Conservation (phyloP, 2,329 filamentous ascomycete genomes). For the Stagonosporopsis tanaceti region DNA sequence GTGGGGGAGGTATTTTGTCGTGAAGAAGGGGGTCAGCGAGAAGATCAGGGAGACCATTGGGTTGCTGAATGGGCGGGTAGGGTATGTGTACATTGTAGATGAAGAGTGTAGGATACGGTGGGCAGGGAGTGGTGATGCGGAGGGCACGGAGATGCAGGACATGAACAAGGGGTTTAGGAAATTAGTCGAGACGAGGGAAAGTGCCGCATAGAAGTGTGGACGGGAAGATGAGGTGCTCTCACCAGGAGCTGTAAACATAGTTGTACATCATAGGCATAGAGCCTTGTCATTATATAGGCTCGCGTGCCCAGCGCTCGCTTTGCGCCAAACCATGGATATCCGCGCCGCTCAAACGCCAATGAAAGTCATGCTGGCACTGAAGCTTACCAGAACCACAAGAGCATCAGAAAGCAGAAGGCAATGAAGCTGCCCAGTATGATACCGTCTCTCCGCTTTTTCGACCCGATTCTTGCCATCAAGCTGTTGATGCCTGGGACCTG, state of each 20-base stretch:
- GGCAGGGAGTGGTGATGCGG: conserved; percentile 81
- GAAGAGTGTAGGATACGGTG: conserved; percentile 88
- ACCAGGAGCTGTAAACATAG: conserved; percentile 31
- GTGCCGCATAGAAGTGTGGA: not conserved
- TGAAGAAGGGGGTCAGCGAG: conserved; percentile 64
- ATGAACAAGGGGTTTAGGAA: conserved; percentile 70
- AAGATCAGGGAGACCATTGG: conserved; percentile 67
- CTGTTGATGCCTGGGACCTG: conserved; percentile 93
- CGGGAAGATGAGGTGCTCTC: not conserved
- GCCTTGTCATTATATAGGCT: conserved; percentile 23
- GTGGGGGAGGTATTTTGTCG: conserved; percentile 66
- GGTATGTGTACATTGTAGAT: conserved; percentile 92
- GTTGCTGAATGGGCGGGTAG: conserved; percentile 87
- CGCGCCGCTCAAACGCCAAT: conserved; percentile 36
- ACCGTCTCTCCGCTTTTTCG: conserved; percentile 92
- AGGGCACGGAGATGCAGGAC: conserved; percentile 71
- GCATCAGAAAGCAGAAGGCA: conserved; percentile 86
- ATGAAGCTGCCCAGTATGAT: conserved; percentile 93
- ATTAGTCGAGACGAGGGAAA: conserved; percentile 48
- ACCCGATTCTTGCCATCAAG: conserved; percentile 89
- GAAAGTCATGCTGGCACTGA: conserved; percentile 6
- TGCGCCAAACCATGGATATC: conserved; percentile 39
- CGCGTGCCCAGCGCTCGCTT: conserved; percentile 24
- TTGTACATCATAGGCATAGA: conserved; percentile 38
- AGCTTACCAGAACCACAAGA: conserved; percentile 66